phyloP scores from a whole-genome alignment of 768 basidiomycete species.

The Coprinopsis strossmayeri region DNA sequence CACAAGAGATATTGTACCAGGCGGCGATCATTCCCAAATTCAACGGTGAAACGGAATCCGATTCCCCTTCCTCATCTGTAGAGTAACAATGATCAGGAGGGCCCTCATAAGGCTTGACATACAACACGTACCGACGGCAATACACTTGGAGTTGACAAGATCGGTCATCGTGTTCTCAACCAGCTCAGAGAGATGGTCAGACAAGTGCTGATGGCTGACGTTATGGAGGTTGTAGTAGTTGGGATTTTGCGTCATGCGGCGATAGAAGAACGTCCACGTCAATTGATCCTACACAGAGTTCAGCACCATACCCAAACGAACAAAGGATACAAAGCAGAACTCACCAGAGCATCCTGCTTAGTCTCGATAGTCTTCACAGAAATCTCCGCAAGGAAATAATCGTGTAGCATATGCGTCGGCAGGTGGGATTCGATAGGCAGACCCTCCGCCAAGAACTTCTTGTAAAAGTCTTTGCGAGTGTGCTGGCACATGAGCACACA shows the following conservation, averaged over 20 bases:
- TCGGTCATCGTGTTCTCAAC: constrained; percentile 92
- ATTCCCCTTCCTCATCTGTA: constrained; percentile 91
- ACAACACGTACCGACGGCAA: constrained; percentile 63
- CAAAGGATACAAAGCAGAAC: constrained; percentile 12
- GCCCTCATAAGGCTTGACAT: no score
- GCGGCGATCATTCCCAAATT: constrained; percentile 99
- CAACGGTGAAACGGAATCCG: constrained; percentile 73
- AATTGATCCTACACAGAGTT: constrained; percentile 66
- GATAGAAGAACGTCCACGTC: constrained; percentile 98
- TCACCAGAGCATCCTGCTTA: constrained; percentile 93
- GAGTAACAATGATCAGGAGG: no score
- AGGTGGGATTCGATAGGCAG: constrained; percentile 95
- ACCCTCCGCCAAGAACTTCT: constrained; percentile 97
- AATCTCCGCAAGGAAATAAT: constrained; percentile 97
- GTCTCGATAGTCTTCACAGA: constrained; percentile 99
- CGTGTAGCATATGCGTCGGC: constrained; percentile 84
- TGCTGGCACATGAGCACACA: constrained; percentile 98
- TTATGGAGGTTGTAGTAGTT: constrained; percentile 94
- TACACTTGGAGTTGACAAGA: constrained; percentile 92
- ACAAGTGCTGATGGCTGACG: constrained; percentile 91
- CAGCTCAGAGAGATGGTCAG: constrained; percentile 92
- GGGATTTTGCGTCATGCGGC: constrained; percentile 95
- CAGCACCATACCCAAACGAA: constrained; percentile 2
- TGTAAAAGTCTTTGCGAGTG: constrained; percentile 97
- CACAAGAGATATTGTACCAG: constrained; percentile 90